Evolutionary conservation across 345 rosid species (phyloP).

Genomic region (Eucalyptus marginata): DNA sequence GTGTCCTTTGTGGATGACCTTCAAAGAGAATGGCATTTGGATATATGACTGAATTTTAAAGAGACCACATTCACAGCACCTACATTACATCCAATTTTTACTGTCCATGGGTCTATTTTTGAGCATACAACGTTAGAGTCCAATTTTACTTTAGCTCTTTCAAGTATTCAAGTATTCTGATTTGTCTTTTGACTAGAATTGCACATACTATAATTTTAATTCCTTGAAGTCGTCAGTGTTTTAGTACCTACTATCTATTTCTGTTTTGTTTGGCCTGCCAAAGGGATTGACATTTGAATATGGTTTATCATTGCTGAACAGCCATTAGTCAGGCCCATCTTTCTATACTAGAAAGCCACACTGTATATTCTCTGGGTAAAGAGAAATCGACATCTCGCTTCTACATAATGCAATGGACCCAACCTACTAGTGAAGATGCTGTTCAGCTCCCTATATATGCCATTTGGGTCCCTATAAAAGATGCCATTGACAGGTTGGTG

Average conservation of each 20-base stretch:
- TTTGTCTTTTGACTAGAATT: background rate
- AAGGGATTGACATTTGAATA: background rate
- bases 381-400: slow-evolving; percentile 33
- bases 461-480: slow-evolving; percentile 22
- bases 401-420: slow-evolving; percentile 40
- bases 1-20: background rate
- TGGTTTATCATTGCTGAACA: slow-evolving; percentile 5
- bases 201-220: background rate
- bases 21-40: background rate
- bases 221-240: background rate
- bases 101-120: background rate
- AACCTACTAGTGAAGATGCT: background rate
- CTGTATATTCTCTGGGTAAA: slow-evolving; percentile 31
- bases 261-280: background rate
- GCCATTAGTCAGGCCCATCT: slow-evolving; percentile 26
- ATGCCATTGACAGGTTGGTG: slow-evolving; percentile 32
- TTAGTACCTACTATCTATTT: background rate
- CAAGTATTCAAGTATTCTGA: background rate
- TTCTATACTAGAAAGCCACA: slow-evolving; percentile 35
- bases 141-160: background rate
- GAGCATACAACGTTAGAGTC: background rate
- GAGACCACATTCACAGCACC: background rate
- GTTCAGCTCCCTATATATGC: slow-evolving; percentile 20
- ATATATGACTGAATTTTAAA: background rate
- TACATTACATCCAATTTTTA: background rate